These are phyloP conservation scores for Diaporthe sp. DNA, from an alignment of 2,329 filamentous ascomycete species.

Conservation along the genomic window DNA sequence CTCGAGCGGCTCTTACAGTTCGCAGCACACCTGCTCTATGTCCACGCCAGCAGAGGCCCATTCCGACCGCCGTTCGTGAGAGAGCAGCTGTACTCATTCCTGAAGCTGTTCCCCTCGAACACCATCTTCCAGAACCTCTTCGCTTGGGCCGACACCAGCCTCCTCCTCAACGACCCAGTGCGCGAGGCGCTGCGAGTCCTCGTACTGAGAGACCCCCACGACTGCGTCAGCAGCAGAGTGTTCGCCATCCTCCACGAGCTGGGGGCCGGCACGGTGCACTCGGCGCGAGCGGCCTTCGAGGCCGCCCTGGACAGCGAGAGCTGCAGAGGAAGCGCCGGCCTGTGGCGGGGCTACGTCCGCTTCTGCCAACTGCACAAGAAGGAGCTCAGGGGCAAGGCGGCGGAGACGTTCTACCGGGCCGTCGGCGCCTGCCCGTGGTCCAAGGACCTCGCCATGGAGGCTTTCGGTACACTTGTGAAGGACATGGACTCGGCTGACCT, in stretches of 20 bases:
- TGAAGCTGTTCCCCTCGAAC: constrained; percentile 80
- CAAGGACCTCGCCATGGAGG: constrained; percentile 66
- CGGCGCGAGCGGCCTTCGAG: constrained; percentile 66
- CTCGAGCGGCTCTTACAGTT: constrained; percentile 80
- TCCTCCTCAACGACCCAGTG: constrained; percentile 82
- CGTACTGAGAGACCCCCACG: constrained; percentile 57
- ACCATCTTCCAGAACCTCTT: constrained; percentile 81
- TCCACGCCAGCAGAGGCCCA: constrained; percentile 70
- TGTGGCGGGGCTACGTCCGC: constrained; percentile 67
- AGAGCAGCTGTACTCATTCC: constrained; percentile 70
- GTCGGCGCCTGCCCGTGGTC: constrained; percentile 64
- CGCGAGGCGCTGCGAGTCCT: constrained; percentile 73
- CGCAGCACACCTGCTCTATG: constrained; percentile 74
- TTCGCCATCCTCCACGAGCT: constrained; percentile 69
- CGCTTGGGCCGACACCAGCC: constrained; percentile 79
- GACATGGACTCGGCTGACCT: constrained; percentile 65
- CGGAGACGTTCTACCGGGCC: constrained; percentile 64
- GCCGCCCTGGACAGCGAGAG: constrained; percentile 60
- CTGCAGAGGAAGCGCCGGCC: constrained; percentile 55
- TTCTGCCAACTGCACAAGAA: constrained; percentile 57
- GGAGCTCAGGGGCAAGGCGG: constrained; percentile 57
- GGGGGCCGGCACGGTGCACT: constrained; percentile 62
- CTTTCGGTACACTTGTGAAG: constrained; percentile 59
- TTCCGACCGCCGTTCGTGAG: constrained; percentile 79
- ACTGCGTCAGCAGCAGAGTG: constrained; percentile 59